Percentiles rank a stretch among this genome's conserved stretches.
These are phyloP conservation scores for Westerdykella ornata DNA, from an alignment of 2,329 filamentous ascomycete species.

Conservation along the genomic window DNA sequence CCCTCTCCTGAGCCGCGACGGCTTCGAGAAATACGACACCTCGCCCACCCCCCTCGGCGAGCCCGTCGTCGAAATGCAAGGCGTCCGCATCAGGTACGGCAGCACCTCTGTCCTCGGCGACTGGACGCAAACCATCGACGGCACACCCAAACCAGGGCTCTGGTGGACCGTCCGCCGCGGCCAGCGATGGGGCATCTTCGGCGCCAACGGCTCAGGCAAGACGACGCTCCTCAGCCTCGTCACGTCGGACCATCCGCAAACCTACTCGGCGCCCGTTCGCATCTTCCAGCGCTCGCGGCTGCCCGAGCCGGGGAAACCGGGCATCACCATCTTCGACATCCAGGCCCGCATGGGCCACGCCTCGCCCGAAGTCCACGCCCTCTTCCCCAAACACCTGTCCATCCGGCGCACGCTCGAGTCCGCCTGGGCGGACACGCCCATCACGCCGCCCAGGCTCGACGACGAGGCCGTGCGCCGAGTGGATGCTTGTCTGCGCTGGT, in stretches of 20 bases:
- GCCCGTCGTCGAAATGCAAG: slow-evolving; percentile 76
- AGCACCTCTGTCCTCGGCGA: slow-evolving; percentile 70
- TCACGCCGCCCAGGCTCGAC: slow-evolving; percentile 60
- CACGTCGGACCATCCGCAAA: slow-evolving; percentile 91
- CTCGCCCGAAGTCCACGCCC: slow-evolving; percentile 86
- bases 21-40: slow-evolving; percentile 20
- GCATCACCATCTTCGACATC: slow-evolving; percentile 87
- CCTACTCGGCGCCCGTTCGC: slow-evolving; percentile 80
- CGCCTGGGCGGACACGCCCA: slow-evolving; percentile 85
- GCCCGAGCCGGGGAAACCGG: slow-evolving; percentile 62
- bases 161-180: slow-evolving; percentile 78
- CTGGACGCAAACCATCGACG: slow-evolving; percentile 59
- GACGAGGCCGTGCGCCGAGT: slow-evolving; percentile 53
- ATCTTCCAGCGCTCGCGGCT: slow-evolving; percentile 78
- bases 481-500: slow-evolving; percentile 66
- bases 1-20: slow-evolving; percentile 25
- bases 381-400: slow-evolving; percentile 74
- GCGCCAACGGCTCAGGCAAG: slow-evolving; percentile 91
- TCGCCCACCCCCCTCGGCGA: slow-evolving; percentile 45
- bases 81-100: slow-evolving; percentile 75
- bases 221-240: slow-evolving; percentile 89
- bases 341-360: slow-evolving; percentile 87
- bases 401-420: slow-evolving; percentile 71
- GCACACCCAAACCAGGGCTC: slow-evolving; percentile 54
- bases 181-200: slow-evolving; percentile 87